Evolutionary conservation across 106 monocot genomes (phyloP).

Genomic region (Ottelia alismoides): DNA sequence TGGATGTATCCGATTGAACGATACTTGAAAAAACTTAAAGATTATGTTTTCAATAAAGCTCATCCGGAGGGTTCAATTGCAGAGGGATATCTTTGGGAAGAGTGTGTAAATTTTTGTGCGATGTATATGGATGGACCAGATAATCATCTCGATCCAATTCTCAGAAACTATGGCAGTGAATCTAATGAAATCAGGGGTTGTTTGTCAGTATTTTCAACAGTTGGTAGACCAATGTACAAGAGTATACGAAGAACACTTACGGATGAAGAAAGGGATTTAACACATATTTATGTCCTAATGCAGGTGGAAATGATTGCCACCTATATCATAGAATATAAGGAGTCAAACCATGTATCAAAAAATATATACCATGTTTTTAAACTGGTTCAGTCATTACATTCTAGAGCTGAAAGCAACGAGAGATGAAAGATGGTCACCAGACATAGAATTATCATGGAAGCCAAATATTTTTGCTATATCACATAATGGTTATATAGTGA

Average conservation of each 20-base stretch:
- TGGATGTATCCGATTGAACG: conserved; percentile 2
- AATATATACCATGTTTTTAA: no score
- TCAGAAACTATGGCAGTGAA: not conserved
- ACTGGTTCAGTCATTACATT: no score
- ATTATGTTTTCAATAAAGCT: no score
- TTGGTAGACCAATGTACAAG: not conserved
- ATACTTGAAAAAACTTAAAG: no score
- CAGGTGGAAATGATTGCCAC: no score
- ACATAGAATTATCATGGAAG: not conserved
- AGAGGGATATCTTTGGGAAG: no score
- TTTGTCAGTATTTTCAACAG: not conserved
- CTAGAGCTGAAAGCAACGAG: not conserved
- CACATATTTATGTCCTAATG: no score
- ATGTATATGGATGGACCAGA: not conserved
- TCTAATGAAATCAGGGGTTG: not conserved
- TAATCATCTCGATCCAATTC: not conserved
- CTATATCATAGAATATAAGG: no score
- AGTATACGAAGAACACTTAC: not conserved
- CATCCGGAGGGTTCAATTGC: no score
- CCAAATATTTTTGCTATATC: not conserved
- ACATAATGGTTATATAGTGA: not conserved
- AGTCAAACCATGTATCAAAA: no score
- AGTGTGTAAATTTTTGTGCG: no score
- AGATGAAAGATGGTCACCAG: not conserved
- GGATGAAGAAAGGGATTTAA: no score